A percentile compares a stretch with the other conserved stretches of the same genome.
These are phyloP conservation scores for Chlorella vulgaris DNA, from an alignment of 139 green algal species.

Conservation along the genomic window DNA sequence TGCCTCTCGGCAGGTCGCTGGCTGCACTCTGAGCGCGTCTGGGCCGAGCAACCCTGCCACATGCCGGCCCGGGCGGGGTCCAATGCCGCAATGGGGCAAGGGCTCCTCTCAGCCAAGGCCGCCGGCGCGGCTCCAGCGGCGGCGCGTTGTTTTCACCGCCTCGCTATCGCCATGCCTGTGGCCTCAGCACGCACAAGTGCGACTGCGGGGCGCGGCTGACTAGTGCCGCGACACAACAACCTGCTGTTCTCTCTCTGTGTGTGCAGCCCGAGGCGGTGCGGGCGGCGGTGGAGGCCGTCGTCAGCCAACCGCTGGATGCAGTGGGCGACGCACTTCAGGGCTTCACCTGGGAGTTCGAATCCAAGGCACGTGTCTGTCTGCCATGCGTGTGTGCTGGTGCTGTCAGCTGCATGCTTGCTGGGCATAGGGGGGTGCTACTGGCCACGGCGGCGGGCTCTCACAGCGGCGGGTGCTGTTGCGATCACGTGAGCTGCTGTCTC, in stretches of 20 bases:
- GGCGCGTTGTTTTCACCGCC: no score
- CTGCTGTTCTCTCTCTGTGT: neutral
- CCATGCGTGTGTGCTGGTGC: neutral
- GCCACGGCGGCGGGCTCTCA: neutral
- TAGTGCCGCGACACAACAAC: neutral
- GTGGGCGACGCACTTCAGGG: constrained; percentile 59
- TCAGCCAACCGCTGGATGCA: constrained; percentile 42
- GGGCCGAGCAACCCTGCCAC: no score
- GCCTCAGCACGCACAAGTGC: no score
- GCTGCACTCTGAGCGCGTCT: neutral
- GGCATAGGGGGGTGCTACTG: neutral
- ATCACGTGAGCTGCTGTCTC: no score
- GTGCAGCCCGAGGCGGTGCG: constrained; percentile 66
- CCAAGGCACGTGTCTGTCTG: constrained; percentile 57
- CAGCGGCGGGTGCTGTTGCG: neutral
- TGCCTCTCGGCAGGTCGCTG: neutral
- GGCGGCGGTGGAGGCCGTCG: constrained; percentile 55
- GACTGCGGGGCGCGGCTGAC: no score
- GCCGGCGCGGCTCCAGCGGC: no score
- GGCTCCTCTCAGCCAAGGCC: no score
- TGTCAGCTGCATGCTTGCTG: neutral
- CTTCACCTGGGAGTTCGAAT: constrained; percentile 78
- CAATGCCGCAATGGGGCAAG: no score
- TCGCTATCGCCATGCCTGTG: no score
- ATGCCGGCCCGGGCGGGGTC: no score